Evolutionary conservation across 495 filamentous ascomycete genomes (phyloP), one percentile per base, ranked within the genome.

Genomic region (Podospora appendiculata): DNA sequence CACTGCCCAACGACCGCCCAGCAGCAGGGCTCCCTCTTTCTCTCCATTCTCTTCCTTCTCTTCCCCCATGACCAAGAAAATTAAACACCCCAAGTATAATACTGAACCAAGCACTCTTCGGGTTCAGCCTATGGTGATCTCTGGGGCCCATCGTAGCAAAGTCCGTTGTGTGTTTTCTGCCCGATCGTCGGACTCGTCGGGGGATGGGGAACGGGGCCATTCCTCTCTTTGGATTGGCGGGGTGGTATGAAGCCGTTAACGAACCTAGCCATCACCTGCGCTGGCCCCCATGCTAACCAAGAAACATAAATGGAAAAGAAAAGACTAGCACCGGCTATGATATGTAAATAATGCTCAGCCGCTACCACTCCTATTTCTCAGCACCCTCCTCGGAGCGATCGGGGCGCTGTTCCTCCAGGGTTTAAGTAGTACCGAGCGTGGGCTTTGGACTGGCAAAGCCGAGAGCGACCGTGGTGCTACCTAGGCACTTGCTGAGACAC

Each of bases 401-500:
- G 32, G 16, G 17, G 17, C 16, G 34, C 35, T 45, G 36, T 45
- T 54, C 47, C 48, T 55, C 61, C 59, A 62, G 36, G 54, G 54
- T 16, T 44, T 48, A 16, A 60, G 47, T 33, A 58, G 41, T 25
- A 53, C 48, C 34, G 56, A 56, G 16, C 41, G 13, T 18, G 11
- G 55, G 14, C 57, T 53, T 35, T 46, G 53, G 6, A 12, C 18
- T 17, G 44, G 19, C n/a, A 42, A 14, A 10, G n/a, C 13, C 33
- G 48, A 25, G 10, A 54, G 40, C 32, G 55, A 48, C 6, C 48
- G 49, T 17, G 54, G 54, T 18, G 66, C 61, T 48, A 50, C 46
- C 66, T 69, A 69, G 51, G 61, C 63, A 54, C 60, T 60, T 40
- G 66, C 62, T 36, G 56, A 51, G 34, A 67, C 44, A 13, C 54